Conservation (phyloP, 2,329 filamentous ascomycete species). For the Trichoderma simmonsii region DNA sequence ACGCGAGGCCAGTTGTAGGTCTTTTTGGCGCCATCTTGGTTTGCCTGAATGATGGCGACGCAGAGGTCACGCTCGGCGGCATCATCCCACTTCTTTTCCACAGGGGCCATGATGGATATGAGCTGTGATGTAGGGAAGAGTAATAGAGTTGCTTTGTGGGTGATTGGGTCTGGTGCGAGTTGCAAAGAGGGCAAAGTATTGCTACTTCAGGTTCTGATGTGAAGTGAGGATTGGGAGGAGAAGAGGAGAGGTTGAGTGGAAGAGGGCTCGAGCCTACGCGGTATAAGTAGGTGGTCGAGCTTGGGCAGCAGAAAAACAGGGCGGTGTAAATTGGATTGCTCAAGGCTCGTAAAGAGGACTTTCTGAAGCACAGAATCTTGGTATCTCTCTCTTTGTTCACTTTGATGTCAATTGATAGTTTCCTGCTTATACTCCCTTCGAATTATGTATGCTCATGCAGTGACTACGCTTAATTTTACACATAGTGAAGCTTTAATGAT, state of each 20-base stretch:
- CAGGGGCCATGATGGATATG: slow-evolving; percentile 26
- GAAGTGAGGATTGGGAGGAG: neutral
- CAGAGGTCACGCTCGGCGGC: slow-evolving; percentile 39
- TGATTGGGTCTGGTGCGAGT: neutral
- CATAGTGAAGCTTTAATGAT: neutral
- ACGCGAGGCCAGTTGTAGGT: slow-evolving; percentile 36
- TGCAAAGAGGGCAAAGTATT: neutral
- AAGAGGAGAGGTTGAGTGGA: neutral
- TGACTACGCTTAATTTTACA: neutral
- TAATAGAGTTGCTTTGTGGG: neutral
- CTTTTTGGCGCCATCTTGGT: slow-evolving; percentile 26
- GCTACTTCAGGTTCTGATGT: neutral
- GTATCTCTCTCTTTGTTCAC: neutral
- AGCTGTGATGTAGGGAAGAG: neutral
- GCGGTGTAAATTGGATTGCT: neutral
- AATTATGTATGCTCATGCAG: too few relatives aligned
- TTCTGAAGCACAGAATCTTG: neutral
- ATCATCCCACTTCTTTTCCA: slow-evolving; percentile 38
- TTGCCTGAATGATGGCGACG: slow-evolving; percentile 34
- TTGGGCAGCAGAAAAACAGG: neutral
- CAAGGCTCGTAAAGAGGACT: neutral
- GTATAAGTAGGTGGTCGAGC: neutral
- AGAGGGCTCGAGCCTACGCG: neutral
- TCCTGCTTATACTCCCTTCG: neutral
- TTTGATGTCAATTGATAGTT: neutral